phyloP scores from a whole-genome alignment of 306 rosid species.

The Trifolium subterraneum region DNA sequence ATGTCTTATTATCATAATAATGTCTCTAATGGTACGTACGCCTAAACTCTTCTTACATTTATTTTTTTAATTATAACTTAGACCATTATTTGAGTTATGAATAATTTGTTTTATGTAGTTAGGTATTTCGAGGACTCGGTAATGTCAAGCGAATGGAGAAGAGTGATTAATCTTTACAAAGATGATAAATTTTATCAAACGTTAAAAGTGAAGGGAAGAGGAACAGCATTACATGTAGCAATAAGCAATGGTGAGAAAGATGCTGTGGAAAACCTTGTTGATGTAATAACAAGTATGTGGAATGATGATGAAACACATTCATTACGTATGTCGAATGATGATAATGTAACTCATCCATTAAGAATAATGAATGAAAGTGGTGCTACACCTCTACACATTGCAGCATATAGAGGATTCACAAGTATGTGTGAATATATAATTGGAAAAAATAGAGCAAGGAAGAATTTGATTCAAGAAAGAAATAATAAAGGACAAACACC shows the following conservation, averaged over 20 bases:
- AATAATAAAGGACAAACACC: background rate
- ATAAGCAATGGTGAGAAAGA: background rate
- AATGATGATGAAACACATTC: background rate
- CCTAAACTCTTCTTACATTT: background rate
- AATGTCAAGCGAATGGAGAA: background rate
- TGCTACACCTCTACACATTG: background rate
- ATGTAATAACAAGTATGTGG: background rate
- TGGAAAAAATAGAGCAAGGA: background rate
- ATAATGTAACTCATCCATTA: background rate
- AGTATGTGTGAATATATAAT: background rate
- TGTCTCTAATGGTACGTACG: background rate
- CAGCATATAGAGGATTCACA: background rate
- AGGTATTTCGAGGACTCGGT: background rate
- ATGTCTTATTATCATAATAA: background rate
- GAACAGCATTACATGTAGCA: background rate
- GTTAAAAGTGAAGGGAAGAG: background rate
- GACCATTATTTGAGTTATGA: too few species aligned
- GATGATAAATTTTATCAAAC: background rate
- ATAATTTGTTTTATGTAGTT: background rate
- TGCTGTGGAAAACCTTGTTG: rapidly evolving
- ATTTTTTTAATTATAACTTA: too few species aligned
- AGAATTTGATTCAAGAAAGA: background rate
- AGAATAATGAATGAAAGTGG: background rate
- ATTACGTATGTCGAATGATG: background rate
- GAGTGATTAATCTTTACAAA: background rate